Base-by-base conservation (phyloP, 148 eudicot species). In the Chenopodium formosanum region DNA sequence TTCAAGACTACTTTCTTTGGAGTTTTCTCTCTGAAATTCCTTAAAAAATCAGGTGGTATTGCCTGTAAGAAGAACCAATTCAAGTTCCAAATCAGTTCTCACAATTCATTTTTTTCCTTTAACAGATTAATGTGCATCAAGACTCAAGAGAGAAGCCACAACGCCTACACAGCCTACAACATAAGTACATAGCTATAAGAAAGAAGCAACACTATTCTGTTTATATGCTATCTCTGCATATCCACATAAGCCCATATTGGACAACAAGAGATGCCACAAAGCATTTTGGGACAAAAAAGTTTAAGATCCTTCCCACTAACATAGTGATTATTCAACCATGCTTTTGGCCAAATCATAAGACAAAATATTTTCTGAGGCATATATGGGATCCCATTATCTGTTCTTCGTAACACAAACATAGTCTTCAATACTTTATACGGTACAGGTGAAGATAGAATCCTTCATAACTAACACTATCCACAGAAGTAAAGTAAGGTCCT, bases 41-140 rank as follows among this genome's bases (percentile, higher is more conserved):
- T 29, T 44, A 80, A 6, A 29, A 80, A 80, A 25, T 37, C 60
- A 46, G 78, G 71, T 29, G 82, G 82, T 80, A 80, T 80, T 60
- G 11, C n/a, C 82, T 73, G 82, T 27, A 80, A 62, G 5, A 31
- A 11, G 7, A 44, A 46, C 22, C 25, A 56, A 56, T 32, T 69
- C 37, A 69, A 46, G 46, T 32, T 32, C 47, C n/a, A 16, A 32
- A 69, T 34, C 47, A 32, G n/a, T 70, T 25, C 50, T 66, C 70
- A 7, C 13, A 66, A 40, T 20, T 22, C 25, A 12, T 70, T 50
- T 2, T 37, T 40, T 70, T 34, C 9, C 23, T 16, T 19, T 17
- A 0, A 50, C 7, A 4, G 73, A 16, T 9, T 32, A 8, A 23
- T 47, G 11, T 0, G 13, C 47, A 17, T 12, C 9, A 11, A 12